Evolutionary conservation across 257 asterid genomes (phyloP).

Genomic region (Nicotiana knightiana): DNA sequence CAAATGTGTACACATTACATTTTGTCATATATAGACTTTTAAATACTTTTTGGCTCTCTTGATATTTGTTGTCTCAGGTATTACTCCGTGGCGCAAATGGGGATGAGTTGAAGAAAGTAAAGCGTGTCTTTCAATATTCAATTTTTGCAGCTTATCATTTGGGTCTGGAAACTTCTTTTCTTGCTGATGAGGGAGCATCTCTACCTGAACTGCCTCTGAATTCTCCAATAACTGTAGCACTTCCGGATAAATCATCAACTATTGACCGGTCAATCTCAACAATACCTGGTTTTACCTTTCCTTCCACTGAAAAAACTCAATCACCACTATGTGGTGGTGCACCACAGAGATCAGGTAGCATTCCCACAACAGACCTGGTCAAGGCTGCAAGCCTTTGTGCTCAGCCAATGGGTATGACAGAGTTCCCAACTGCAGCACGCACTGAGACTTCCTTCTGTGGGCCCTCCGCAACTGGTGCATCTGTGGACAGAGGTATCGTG

Average conservation of each 20-base stretch:
- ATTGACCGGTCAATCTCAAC: constrained; percentile 74
- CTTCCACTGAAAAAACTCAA: constrained; percentile 34
- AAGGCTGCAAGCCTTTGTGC: constrained; percentile 26
- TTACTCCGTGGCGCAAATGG: constrained; percentile 83
- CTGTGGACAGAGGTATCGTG: constrained; percentile 24
- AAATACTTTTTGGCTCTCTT: not conserved
- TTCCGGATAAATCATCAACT: constrained; percentile 63
- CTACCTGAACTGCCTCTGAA: constrained; percentile 66
- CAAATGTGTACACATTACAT: not conserved
- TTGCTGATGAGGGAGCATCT: constrained; percentile 98
- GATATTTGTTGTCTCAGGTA: constrained; percentile 47
- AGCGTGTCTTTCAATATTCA: constrained; percentile 89
- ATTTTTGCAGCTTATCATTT: constrained; percentile 96
- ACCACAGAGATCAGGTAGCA: constrained; percentile 48
- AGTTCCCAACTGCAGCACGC: constrained; percentile 24
- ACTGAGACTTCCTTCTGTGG: constrained; percentile 31
- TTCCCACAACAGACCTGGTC: constrained; percentile 43
- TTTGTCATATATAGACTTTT: not conserved
- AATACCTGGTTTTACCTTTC: constrained; percentile 51
- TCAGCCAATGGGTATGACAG: constrained; percentile 26
- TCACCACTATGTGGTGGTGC: constrained; percentile 44
- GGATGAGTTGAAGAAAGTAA: constrained; percentile 90
- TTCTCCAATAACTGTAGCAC: constrained; percentile 72
- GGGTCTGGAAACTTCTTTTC: constrained; percentile 94
- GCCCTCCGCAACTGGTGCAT: constrained; percentile 20